Conservation (phyloP, 2,329 filamentous ascomycete genomes). For the Balansia obtecta region DNA sequence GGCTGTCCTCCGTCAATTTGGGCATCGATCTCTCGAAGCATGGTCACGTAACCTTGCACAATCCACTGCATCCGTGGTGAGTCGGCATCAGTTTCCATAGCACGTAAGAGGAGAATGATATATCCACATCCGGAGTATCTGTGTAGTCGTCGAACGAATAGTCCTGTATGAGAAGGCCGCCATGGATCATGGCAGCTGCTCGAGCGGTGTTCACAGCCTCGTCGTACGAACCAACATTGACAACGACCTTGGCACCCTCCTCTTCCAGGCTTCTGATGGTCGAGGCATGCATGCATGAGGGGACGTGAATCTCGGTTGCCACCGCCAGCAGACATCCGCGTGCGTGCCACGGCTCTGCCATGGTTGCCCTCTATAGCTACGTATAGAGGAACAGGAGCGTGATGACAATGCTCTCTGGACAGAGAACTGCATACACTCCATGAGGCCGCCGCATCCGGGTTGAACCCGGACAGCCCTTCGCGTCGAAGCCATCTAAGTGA, state of each 20-base stretch:
- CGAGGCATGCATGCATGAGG: constrained; percentile 38
- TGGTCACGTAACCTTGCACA: constrained; percentile 64
- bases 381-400: constrained; percentile 32
- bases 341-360: constrained; percentile 58
- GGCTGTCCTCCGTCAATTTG: constrained; percentile 33
- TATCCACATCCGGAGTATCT: constrained; percentile 43
- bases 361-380: constrained; percentile 68
- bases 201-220: constrained; percentile 39
- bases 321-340: constrained; percentile 50
- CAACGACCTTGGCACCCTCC: constrained; percentile 50
- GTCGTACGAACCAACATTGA: constrained; percentile 51
- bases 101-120: no score
- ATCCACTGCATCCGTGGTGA: constrained; percentile 42
- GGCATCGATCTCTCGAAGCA: constrained; percentile 54
- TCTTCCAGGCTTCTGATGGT: constrained; percentile 42
- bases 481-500: constrained; percentile 1
- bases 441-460: constrained; percentile 7
- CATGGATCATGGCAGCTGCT: constrained; percentile 24
- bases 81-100: background rate
- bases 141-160: constrained; percentile 55
- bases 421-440: constrained; percentile 4
- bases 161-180: constrained; percentile 53
- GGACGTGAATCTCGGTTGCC: constrained; percentile 48
- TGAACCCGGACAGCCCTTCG: constrained; percentile 9
- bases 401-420: constrained; percentile 12